phyloP scores from a whole-genome alignment of 2,329 filamentous ascomycete genomes.

The Colletotrichum caudatum region DNA sequence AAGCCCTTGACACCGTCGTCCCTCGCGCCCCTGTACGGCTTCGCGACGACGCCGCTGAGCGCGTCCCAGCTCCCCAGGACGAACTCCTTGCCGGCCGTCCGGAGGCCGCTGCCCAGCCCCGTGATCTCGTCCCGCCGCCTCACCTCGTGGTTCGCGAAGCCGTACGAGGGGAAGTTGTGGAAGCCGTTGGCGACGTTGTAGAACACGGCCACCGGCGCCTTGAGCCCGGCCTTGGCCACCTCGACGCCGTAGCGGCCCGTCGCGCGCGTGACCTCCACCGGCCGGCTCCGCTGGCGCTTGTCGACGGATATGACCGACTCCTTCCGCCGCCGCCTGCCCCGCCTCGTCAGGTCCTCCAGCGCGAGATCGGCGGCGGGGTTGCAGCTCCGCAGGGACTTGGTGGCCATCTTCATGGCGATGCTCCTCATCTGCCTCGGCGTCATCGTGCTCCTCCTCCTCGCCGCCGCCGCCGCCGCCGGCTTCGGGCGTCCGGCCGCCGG shows the following conservation, averaged over 20 bases:
- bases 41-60: conserved; percentile 73
- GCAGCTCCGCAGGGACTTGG: conserved; percentile 61
- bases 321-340: conserved; percentile 9
- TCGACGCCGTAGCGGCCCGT: conserved; percentile 69
- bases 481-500: neutral
- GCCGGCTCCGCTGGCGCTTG: conserved; percentile 27
- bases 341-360: neutral
- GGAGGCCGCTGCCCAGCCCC: conserved; percentile 69
- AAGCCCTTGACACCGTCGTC: conserved; percentile 72
- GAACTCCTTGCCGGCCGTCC: conserved; percentile 74
- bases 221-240: conserved; percentile 71
- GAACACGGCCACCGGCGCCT: conserved; percentile 76
- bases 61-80: conserved; percentile 76
- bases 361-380: conserved; percentile 52
- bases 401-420: conserved; percentile 49
- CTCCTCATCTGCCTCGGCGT: conserved; percentile 48
- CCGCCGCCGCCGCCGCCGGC: neutral
- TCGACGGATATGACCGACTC: neutral
- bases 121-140: conserved; percentile 75
- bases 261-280: conserved; percentile 46
- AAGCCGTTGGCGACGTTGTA: conserved; percentile 78
- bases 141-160: conserved; percentile 72
- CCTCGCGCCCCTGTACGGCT: conserved; percentile 72
- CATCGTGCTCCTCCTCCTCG: conserved; percentile 21
- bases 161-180: conserved; percentile 78